A percentile compares a stretch with the other conserved stretches of the same genome.
Evolutionary conservation across 768 basidiomycete species (phyloP).

Genomic region (Macrocybe gigantea): DNA sequence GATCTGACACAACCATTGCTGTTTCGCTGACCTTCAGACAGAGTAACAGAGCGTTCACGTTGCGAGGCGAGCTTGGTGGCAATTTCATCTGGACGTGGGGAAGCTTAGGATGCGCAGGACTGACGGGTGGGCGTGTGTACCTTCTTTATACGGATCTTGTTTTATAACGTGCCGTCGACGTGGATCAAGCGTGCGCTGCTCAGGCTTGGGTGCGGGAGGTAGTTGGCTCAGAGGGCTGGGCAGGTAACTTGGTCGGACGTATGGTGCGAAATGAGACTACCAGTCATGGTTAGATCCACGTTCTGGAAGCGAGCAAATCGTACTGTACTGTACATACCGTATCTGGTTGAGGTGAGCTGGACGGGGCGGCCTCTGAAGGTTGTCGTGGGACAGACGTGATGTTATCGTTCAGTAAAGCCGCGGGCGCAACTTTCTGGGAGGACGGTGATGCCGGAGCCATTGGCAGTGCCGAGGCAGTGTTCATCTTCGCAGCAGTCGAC

Average conservation of each 20-base stretch:
- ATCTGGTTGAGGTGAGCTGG: no score
- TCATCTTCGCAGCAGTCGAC: background rate
- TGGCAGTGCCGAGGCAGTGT: background rate
- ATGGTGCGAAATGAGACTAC: no score
- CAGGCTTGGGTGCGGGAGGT: background rate
- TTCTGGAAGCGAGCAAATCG: no score
- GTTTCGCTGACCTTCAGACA: no score
- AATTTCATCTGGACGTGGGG: constrained; percentile 2
- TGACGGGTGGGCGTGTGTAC: background rate
- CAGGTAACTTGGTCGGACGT: background rate
- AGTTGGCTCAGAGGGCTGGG: background rate
- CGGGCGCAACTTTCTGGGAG: background rate
- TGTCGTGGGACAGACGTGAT: no score
- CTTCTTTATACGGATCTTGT: constrained; percentile 15
- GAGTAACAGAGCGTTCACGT: no score
- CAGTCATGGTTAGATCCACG: no score
- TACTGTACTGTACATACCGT: no score
- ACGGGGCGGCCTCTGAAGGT: no score
- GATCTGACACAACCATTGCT: no score
- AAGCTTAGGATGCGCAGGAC: background rate
- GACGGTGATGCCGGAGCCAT: no score
- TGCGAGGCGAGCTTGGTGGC: background rate
- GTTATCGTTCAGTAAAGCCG: no score
- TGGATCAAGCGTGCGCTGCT: background rate
- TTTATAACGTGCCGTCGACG: constrained; percentile 3